Evolutionary conservation across 805 yeast species (phyloP).

Genomic region (Schwanniomyces vanrijiae): DNA sequence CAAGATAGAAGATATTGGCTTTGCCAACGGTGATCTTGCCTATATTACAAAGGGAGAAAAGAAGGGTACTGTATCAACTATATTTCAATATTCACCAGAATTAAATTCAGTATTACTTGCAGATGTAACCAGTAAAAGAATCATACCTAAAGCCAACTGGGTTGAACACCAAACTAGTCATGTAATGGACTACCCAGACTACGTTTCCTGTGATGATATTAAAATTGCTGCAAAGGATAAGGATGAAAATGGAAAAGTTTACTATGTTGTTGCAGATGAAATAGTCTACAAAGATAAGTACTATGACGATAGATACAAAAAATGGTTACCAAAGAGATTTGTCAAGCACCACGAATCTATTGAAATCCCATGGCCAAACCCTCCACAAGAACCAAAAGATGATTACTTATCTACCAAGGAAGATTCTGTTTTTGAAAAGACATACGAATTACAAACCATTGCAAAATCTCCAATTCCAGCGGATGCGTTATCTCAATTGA

Average conservation of each 20-base stretch:
- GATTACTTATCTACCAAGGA: slow-evolving; percentile 58
- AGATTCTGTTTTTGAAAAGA: slow-evolving; percentile 62
- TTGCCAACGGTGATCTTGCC: slow-evolving; percentile 75
- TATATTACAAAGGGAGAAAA: slow-evolving; percentile 67
- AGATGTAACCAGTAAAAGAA: slow-evolving; percentile 62
- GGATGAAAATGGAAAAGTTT: slow-evolving; percentile 61
- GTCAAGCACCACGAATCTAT: slow-evolving; percentile 68
- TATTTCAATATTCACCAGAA: slow-evolving; percentile 57
- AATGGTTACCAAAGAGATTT: slow-evolving; percentile 73
- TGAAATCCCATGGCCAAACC: slow-evolving; percentile 89
- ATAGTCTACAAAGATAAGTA: slow-evolving; percentile 66
- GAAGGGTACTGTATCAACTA: slow-evolving; percentile 72
- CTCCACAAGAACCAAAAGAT: slow-evolving; percentile 52
- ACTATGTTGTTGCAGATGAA: slow-evolving; percentile 78
- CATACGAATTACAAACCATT: slow-evolving; percentile 69
- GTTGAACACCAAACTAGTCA: slow-evolving; percentile 69
- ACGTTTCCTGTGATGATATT: slow-evolving; percentile 58
- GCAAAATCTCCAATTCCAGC: slow-evolving; percentile 68
- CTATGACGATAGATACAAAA: slow-evolving; percentile 72
- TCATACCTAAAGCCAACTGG: slow-evolving; percentile 76
- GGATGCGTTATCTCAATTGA: slow-evolving; percentile 63
- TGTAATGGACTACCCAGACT: slow-evolving; percentile 65
- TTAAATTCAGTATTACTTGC: slow-evolving; percentile 67
- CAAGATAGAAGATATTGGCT: slow-evolving; percentile 55
- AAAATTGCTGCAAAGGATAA: slow-evolving; percentile 77